These are phyloP conservation scores for Cucumis variabilis DNA, from an alignment of 331 rosid genomes.

Conservation along the genomic window DNA sequence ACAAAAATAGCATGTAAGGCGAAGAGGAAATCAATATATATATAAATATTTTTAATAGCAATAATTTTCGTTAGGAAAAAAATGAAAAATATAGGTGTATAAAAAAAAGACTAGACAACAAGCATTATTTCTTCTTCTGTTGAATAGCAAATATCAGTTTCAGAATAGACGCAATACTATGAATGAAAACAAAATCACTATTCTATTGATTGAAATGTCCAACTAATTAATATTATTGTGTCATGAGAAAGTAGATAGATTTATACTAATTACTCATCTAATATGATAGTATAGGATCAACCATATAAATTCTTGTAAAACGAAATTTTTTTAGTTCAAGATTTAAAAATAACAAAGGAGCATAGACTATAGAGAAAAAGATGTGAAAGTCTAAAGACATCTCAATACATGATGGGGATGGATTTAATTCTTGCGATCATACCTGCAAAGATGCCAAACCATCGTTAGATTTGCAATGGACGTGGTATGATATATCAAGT, in stretches of 20 bases:
- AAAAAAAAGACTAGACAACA: background rate
- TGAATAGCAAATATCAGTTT: background rate
- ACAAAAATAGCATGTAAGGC: no score
- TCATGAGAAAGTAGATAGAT: background rate
- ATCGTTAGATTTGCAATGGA: constrained; percentile 69
- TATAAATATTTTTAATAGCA: no score
- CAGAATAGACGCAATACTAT: background rate
- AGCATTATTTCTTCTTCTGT: background rate
- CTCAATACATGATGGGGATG: background rate
- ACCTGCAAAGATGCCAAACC: constrained; percentile 89
- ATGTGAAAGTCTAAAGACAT: background rate
- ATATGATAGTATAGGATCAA: no score
- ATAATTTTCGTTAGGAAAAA: no score
- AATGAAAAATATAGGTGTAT: no score
- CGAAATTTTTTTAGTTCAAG: background rate
- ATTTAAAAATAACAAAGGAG: background rate
- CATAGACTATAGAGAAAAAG: constrained; percentile 20
- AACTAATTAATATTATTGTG: background rate
- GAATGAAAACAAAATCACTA: background rate
- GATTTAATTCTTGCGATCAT: constrained; percentile 28
- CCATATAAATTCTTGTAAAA: background rate
- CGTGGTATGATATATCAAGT: constrained; percentile 81
- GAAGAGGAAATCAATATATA: no score
- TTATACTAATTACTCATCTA: background rate
- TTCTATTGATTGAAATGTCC: no score